Evolutionary conservation across 2,329 filamentous ascomycete genomes (phyloP), one percentile per base, ranked within the genome.

Genomic region (Grosmannia penicillata): DNA sequence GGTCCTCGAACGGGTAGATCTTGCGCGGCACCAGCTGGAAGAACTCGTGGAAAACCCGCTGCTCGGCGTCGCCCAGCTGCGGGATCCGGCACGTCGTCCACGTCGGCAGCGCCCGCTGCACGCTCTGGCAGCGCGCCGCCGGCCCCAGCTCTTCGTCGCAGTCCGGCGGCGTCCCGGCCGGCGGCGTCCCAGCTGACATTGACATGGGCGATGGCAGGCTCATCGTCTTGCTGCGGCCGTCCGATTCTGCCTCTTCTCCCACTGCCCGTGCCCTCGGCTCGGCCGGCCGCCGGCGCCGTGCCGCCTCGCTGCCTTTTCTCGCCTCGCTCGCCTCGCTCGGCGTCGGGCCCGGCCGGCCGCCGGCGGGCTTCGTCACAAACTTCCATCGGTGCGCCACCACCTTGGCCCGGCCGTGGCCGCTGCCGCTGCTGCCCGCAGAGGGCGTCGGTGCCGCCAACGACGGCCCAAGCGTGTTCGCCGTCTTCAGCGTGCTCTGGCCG

Each of bases 1-100:
- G 37, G 33, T 53, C 48, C 30, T 57, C 55, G 43, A 51, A 53
- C 1, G 54, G 53, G n/a, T 56, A 56, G 32, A 54, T 45, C 40
- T 51, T 53, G 40, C 47, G 45, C n/a, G 53, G 51, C 10, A 52
- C 43, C 3, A 48, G 33, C 31, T 44, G 38, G 39, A 55, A 49
- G 39, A 52, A 52, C 30, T 48, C 46, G 32, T 53, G 45, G 21
- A 56, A 53, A 13, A 53, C 39, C 15, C 43, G 44, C 47, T 51
- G 49, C 34, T 53, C 48, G 8, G 46, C 43, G n/a, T 49, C 43
- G 17, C 46, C 48, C 13, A 51, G 44, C 26, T 42, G 35, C 10
- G 45, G 40, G 8, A 47, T 39, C 22, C 38, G 36, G 42, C 37
- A 43, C 26, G 38, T 42, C 22, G 36, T 34, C 42, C 43, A 47